Base-by-base conservation (phyloP, 148 eudicot species). In the Camellia lanceoleosa region DNA sequence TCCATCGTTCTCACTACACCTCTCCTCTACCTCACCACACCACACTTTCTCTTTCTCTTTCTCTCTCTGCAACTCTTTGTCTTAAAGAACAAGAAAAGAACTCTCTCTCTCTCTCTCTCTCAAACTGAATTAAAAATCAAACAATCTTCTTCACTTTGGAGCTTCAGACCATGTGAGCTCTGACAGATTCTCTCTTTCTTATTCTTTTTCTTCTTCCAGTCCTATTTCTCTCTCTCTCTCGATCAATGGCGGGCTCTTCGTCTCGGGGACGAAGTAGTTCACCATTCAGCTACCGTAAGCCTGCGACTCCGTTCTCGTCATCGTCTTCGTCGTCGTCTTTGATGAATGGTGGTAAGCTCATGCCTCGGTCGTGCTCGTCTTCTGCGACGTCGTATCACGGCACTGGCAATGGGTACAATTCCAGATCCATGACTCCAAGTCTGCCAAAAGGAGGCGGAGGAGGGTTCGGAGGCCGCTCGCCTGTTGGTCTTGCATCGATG, bases 261-360 rank as follows among this genome's bases (percentile, higher is more conserved):
- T 84, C 94, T 3, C 82, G 97, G 61, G 94, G 90, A 62, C 84
- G 97, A 68, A 93, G 97, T 77, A 91, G 91, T 83, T 95, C 99
- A 63, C 97, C 99, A n/a, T 92, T 87, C 75, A 77, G 85, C 58
- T 42, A 89, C 80, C 76, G 89, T 61, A 87, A 89, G 73, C 83
- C 92, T 4, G 81, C 97, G 20, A 92, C 87, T 73, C 92, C 97
- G 1, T 93, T 68, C 87, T 91, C 97, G 0, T 92, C 97, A 0
- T 81, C 97, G 0, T 93, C 99, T 15, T 90, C 99, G 0, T 81
- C 97, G 2, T 90, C 97, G 47, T 93, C 98, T 80, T 82, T 88
- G 82, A 88, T 89, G 84, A 88, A 81, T 78, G 90, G 89, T 51
- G 88, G 91, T 30, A 30, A 30, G 75, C 84, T 86, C 30, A 84